Conservation (phyloP, 495 filamentous ascomycete species). For the Talaromyces proteolyticus region DNA sequence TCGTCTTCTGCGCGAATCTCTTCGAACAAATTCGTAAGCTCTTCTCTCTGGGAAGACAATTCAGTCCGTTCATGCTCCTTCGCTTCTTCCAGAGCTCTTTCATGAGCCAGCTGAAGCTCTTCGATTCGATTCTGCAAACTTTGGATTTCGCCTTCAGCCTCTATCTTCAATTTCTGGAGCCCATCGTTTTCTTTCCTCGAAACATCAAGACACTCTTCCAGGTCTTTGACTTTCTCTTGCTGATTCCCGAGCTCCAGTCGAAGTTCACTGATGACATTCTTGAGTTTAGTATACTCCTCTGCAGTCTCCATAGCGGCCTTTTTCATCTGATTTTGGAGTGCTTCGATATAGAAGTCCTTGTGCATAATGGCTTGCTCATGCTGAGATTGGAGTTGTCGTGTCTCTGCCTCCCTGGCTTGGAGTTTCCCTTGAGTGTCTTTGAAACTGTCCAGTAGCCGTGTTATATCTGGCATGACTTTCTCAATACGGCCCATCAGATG, state of each 20-base stretch:
- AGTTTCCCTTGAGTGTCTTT: conserved; percentile 38
- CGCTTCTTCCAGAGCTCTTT: conserved; percentile 26
- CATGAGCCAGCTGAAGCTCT: conserved; percentile 30
- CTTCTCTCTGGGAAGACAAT: conserved; percentile 33
- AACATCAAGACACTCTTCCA: conserved; percentile 33
- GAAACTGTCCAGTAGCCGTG: conserved; percentile 38
- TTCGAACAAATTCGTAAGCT: conserved; percentile 40
- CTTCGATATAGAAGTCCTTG: conserved; percentile 49
- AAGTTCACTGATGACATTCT: conserved; percentile 42
- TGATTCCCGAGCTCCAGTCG: conserved; percentile 53
- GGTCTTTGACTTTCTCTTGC: conserved; percentile 47
- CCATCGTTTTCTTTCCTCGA: conserved; percentile 38
- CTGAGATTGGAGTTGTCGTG: conserved; percentile 39
- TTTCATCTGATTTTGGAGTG: conserved; percentile 45
- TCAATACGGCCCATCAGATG: conserved; percentile 42
- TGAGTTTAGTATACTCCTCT: conserved; percentile 39
- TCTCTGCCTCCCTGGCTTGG: conserved; percentile 35
- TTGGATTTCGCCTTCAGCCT: conserved; percentile 45
- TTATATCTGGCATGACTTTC: conserved; percentile 45
- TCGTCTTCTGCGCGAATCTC: conserved; percentile 46
- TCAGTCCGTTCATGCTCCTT: conserved; percentile 35
- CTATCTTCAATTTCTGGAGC: conserved; percentile 25
- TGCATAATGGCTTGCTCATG: conserved; percentile 41
- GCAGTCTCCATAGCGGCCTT: conserved; percentile 45
- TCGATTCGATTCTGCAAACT: conserved; percentile 43